phyloP scores from a whole-genome alignment of 225 moss, liverwort and hornwort species.

The Sphagnum contortum region DNA sequence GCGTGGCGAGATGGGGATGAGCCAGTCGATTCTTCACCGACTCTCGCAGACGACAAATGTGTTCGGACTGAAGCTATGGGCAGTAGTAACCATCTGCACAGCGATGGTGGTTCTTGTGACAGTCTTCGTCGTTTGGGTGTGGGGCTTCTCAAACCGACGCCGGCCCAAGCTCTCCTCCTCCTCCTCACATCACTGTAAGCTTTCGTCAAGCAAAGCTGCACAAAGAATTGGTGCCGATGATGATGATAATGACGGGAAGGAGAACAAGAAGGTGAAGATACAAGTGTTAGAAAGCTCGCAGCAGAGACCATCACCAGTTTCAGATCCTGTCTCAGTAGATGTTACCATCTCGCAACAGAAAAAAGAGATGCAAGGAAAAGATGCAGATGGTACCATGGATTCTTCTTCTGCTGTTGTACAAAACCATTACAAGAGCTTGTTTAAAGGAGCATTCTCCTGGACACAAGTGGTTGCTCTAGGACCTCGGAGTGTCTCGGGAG shows the following conservation, averaged over 20 bases:
- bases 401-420: no score
- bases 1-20: no score
- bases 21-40: no score
- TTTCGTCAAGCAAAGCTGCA: slow-evolving; percentile 11
- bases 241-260: slow-evolving; percentile 26
- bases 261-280: slow-evolving; percentile 49
- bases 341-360: no score
- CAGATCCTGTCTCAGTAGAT: no score
- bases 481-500: no score
- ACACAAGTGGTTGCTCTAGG: no score
- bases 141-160: slow-evolving; percentile 18
- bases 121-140: slow-evolving; percentile 59
- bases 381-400: no score
- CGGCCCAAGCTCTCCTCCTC: slow-evolving; percentile 51
- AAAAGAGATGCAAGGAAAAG: no score
- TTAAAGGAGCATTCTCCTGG: no score
- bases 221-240: slow-evolving; percentile 4
- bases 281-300: slow-evolving; percentile 55
- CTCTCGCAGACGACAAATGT: slow-evolving; percentile 60
- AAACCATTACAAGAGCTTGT: no score
- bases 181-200: no score
- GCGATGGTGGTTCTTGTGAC: slow-evolving; percentile 54
- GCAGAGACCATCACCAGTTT: slow-evolving; percentile 10
- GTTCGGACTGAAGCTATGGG: slow-evolving; percentile 80
- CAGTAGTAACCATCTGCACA: slow-evolving; percentile 50